phyloP scores from a whole-genome alignment of 1,284 basidiomycete species.

The Leccinum insolens region DNA sequence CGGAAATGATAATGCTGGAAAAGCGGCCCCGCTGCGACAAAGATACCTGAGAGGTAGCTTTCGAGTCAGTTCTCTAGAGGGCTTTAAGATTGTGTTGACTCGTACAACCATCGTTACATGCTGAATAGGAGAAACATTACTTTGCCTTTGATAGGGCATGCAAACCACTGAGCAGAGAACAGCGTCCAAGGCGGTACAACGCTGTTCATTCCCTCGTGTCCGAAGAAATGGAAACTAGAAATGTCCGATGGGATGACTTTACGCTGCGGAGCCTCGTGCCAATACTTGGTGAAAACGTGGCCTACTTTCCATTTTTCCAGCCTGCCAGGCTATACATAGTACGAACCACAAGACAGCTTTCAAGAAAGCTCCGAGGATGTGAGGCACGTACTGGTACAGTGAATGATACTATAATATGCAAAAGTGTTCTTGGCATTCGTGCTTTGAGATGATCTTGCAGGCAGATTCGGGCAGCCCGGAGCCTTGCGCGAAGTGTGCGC shows the following conservation, averaged over 20 bases:
- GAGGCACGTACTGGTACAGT: background rate
- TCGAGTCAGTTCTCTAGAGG: background rate
- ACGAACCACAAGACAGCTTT: background rate
- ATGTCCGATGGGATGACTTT: background rate
- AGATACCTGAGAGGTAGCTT: background rate
- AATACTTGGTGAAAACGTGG: constrained; percentile 1
- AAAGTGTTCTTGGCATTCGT: background rate
- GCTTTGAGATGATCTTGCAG: background rate
- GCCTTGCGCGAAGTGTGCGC: too few species aligned
- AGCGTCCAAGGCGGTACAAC: background rate
- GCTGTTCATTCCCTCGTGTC: background rate
- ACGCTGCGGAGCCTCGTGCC: background rate
- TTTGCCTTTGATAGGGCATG: background rate
- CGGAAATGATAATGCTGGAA: constrained; percentile 2
- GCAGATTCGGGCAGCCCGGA: background rate
- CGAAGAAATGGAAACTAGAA: constrained; percentile 12
- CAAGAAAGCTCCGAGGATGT: constrained; percentile 4
- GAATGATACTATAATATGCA: background rate
- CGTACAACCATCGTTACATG: background rate
- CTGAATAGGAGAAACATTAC: background rate
- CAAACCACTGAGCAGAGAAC: background rate
- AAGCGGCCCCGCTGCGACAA: background rate
- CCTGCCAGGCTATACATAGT: background rate
- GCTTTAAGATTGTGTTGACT: background rate
- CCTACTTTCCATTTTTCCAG: background rate